These are phyloP conservation scores for Coprinopsis strossmayeri DNA, from an alignment of 768 basidiomycete genomes.

Conservation along the genomic window DNA sequence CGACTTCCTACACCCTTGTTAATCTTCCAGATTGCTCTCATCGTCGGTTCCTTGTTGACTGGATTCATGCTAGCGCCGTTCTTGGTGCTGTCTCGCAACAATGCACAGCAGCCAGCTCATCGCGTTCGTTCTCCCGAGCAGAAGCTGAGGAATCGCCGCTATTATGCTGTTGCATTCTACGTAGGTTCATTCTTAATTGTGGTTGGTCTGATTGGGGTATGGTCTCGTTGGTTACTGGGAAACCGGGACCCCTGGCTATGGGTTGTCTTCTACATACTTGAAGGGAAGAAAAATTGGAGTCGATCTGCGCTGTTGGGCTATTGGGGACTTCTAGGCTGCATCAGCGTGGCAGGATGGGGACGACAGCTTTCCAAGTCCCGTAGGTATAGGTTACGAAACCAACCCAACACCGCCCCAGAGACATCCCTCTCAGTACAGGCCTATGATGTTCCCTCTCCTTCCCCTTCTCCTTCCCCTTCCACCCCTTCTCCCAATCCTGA, in stretches of 20 bases:
- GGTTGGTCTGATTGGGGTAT: conserved; percentile 78
- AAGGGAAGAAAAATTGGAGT: conserved; percentile 73
- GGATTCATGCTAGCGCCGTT: conserved; percentile 94
- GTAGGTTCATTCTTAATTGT: conserved; percentile 70
- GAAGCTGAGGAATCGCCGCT: conserved; percentile 73
- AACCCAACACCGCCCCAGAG: neutral
- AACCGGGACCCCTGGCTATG: conserved; percentile 84
- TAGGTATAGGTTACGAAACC: conserved; percentile 49
- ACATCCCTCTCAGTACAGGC: neutral
- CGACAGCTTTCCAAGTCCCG: conserved; percentile 79
- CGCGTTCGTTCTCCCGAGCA: conserved; percentile 81
- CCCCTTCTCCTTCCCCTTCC: neutral
- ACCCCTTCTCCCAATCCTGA: conserved; percentile 9
- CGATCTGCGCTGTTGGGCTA: conserved; percentile 74
- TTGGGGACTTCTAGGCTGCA: conserved; percentile 73
- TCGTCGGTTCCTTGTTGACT: conserved; percentile 87
- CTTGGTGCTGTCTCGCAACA: conserved; percentile 85
- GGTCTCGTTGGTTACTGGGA: conserved; percentile 86
- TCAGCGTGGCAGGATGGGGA: conserved; percentile 94
- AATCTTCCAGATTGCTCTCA: conserved; percentile 85
- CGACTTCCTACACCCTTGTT: conserved; percentile 89
- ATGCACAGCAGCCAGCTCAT: conserved; percentile 78
- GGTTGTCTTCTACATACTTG: conserved; percentile 70
- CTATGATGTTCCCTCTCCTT: neutral
- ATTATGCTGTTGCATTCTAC: conserved; percentile 83